These are phyloP conservation scores for Bifiguratus adelaidae DNA, from an alignment of 192 early-diverging fungal species.

Conservation along the genomic window DNA sequence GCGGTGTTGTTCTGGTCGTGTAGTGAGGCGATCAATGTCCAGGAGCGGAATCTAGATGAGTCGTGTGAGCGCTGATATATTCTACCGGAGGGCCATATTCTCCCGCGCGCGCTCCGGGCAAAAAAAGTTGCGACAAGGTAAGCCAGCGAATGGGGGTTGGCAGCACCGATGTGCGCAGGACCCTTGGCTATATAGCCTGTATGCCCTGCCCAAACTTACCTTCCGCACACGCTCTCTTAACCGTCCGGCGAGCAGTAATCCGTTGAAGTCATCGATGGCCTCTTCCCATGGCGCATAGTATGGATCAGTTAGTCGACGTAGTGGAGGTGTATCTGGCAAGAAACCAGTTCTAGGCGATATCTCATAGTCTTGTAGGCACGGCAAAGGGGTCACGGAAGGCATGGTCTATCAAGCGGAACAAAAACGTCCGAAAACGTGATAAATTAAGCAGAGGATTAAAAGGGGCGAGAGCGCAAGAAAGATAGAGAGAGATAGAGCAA, in stretches of 20 bases:
- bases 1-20: conserved; percentile 63
- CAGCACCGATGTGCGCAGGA: not conserved
- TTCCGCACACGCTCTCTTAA: conserved; percentile 52
- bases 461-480: too few relatives aligned
- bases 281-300: conserved; percentile 87
- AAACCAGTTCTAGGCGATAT: conserved; percentile 80
- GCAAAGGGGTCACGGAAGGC: too few relatives aligned
- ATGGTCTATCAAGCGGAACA: too few relatives aligned
- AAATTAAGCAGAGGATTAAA: too few relatives aligned
- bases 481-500: too few relatives aligned
- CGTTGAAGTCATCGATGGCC: conserved; percentile 67
- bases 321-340: conserved; percentile 66
- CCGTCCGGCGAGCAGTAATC: conserved; percentile 57
- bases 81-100: too few relatives aligned
- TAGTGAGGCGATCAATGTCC: conserved; percentile 42
- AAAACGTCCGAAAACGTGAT: too few relatives aligned
- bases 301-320: conserved; percentile 56
- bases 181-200: too few relatives aligned
- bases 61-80: too few relatives aligned
- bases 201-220: conserved; percentile 48
- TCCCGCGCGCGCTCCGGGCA: too few relatives aligned
- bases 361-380: conserved; percentile 64
- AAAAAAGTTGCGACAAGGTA: too few relatives aligned
- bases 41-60: conserved; percentile 80
- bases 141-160: not conserved